Evolutionary conservation across 2,329 filamentous ascomycete genomes (phyloP).

Genomic region (Stromatinia cepivora): DNA sequence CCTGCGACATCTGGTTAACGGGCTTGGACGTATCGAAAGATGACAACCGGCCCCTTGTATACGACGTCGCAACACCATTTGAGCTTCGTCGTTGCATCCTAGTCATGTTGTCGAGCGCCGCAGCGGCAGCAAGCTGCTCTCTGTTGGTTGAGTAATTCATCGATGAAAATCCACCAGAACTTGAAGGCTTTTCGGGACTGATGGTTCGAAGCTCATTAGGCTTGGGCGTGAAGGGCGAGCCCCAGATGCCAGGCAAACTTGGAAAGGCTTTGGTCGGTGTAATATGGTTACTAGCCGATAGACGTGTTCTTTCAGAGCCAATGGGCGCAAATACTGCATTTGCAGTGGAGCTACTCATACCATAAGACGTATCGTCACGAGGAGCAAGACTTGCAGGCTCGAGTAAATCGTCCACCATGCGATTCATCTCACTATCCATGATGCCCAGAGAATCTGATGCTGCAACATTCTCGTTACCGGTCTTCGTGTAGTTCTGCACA

Average conservation of each 20-base stretch:
- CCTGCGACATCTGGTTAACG: constrained; percentile 34
- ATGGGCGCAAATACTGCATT: constrained; percentile 52
- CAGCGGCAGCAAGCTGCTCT: constrained; percentile 32
- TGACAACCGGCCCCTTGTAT: constrained; percentile 19
- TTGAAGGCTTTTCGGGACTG: constrained; percentile 43
- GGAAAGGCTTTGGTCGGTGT: constrained; percentile 38
- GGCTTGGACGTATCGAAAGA: constrained; percentile 25
- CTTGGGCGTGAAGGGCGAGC: constrained; percentile 47
- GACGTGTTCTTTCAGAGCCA: constrained; percentile 37
- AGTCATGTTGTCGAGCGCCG: constrained; percentile 35
- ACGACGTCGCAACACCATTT: constrained; percentile 25
- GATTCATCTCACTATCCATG: constrained; percentile 52
- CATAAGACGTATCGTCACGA: constrained; percentile 51
- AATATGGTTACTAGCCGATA: constrained; percentile 40
- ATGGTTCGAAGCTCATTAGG: constrained; percentile 44
- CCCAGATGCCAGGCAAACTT: constrained; percentile 48
- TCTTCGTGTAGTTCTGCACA: background rate
- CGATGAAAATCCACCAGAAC: constrained; percentile 39
- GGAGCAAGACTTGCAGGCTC: constrained; percentile 41
- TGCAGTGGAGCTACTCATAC: constrained; percentile 54
- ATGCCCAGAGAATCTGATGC: constrained; percentile 30
- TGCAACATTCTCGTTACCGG: background rate
- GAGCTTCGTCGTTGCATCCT: constrained; percentile 23
- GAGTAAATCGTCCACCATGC: constrained; percentile 60
- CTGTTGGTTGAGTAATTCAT: constrained; percentile 35